Evolutionary conservation across 2,329 filamentous ascomycete species (phyloP).

Genomic region (Exophiala phaeomuriformis): DNA sequence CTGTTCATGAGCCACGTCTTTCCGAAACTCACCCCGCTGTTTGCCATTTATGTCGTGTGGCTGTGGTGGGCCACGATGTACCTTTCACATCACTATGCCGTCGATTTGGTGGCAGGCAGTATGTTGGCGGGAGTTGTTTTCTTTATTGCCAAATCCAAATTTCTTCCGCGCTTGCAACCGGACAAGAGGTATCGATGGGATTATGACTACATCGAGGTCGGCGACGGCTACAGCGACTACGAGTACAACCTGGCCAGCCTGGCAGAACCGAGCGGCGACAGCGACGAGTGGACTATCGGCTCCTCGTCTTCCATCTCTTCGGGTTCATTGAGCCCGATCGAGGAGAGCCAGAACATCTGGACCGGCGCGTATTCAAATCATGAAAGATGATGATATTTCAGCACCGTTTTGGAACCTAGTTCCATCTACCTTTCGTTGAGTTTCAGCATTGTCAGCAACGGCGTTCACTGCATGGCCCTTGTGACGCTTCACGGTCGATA

Average conservation of each 20-base stretch:
- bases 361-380: conserved; percentile 23
- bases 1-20: conserved; percentile 92
- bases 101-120: conserved; percentile 82
- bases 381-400: conserved; percentile 12
- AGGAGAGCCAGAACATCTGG: conserved; percentile 48
- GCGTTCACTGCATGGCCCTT: conserved; percentile 13
- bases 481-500: conserved; percentile 12
- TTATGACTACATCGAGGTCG: conserved; percentile 86
- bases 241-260: conserved; percentile 52
- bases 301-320: conserved; percentile 71
- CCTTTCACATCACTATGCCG: conserved; percentile 91
- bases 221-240: conserved; percentile 51
- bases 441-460: conserved; percentile 7
- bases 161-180: conserved; percentile 70
- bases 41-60: conserved; percentile 80
- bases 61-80: conserved; percentile 99
- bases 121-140: conserved; percentile 70
- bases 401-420: neutral
- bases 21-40: conserved; percentile 70
- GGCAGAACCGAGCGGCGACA: conserved; percentile 55
- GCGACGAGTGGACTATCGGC: conserved; percentile 84
- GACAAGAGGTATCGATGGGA: conserved; percentile 90
- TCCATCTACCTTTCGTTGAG: neutral
- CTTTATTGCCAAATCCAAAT: conserved; percentile 72
- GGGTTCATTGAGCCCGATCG: conserved; percentile 54